A percentile compares a stretch with the other conserved stretches of the same genome.
Conservation (phyloP, 2,329 filamentous ascomycete species). For the Claviceps sp. region DNA sequence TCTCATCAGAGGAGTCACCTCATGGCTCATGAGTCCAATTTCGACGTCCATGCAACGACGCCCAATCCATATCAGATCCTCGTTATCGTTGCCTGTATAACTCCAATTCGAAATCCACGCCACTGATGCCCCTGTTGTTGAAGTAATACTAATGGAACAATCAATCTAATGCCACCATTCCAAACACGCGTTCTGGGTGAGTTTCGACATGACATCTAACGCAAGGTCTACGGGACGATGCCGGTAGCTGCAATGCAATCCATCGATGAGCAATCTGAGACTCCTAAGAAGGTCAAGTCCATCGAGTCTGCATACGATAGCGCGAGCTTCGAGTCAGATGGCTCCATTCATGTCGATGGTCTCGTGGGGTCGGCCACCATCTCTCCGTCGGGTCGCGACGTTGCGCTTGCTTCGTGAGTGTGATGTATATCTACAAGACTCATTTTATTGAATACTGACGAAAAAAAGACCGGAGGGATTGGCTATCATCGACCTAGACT, state of each 20-base stretch:
- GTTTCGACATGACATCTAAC: constrained; percentile 5
- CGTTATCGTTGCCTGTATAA: background rate
- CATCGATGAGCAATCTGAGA: constrained; percentile 30
- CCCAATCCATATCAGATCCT: background rate
- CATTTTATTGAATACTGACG: constrained; percentile 13
- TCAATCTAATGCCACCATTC: background rate
- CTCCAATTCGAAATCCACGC: too few species aligned
- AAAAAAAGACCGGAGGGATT: constrained; percentile 60
- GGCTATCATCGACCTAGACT: constrained; percentile 85
- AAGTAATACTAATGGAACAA: background rate
- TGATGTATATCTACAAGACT: background rate
- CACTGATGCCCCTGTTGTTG: background rate
- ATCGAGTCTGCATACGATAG: constrained; percentile 67
- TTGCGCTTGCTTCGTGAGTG: constrained; percentile 68
- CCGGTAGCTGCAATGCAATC: constrained; percentile 28
- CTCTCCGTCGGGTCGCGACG: constrained; percentile 78
- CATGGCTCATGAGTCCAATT: background rate
- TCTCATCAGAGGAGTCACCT: background rate
- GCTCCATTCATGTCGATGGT: constrained; percentile 71
- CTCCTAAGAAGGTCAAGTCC: constrained; percentile 41
- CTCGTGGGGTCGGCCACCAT: constrained; percentile 82
- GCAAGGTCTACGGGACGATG: background rate
- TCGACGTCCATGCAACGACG: background rate
- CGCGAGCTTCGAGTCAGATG: constrained; percentile 74
- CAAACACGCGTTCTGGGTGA: background rate